A percentile compares a stretch with the other conserved stretches of the same genome.
These are phyloP conservation scores for Aechmea fasciata DNA, from an alignment of 176 grass and related monocot genomes.

Conservation along the genomic window DNA sequence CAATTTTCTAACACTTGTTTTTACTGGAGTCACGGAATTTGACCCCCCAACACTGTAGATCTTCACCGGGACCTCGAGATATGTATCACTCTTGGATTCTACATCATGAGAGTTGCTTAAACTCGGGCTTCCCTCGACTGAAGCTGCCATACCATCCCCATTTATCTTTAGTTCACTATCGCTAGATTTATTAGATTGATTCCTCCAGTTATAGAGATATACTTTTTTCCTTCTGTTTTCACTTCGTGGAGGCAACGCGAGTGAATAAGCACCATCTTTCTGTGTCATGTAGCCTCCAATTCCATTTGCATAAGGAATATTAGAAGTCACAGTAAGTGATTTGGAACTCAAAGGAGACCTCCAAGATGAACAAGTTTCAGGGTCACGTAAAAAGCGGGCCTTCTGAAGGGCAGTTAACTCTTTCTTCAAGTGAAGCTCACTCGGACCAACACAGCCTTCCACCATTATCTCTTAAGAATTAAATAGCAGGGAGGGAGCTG, in stretches of 20 bases:
- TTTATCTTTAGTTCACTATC: constrained; percentile 56
- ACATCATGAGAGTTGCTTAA: constrained; percentile 32
- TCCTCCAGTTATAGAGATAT: constrained; percentile 82
- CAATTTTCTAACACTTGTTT: constrained; percentile 40
- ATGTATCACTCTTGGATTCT: constrained; percentile 35
- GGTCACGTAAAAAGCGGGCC: constrained; percentile 48
- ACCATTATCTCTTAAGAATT: constrained; percentile 28
- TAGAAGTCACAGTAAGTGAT: constrained; percentile 32
- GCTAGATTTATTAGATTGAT: constrained; percentile 51
- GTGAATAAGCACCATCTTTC: constrained; percentile 20
- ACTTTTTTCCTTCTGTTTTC: constrained; percentile 52
- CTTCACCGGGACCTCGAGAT: constrained; percentile 34
- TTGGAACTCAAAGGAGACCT: constrained; percentile 44
- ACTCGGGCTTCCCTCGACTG: constrained; percentile 33
- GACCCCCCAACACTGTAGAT: constrained; percentile 33
- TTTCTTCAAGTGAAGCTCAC: constrained; percentile 74
- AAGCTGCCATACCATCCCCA: constrained; percentile 35
- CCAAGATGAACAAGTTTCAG: constrained; percentile 68
- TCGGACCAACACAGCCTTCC: constrained; percentile 60
- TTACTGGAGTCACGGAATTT: constrained; percentile 39
- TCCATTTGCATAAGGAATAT: constrained; percentile 16
- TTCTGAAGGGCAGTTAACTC: constrained; percentile 50
- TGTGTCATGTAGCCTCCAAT: constrained; percentile 10
- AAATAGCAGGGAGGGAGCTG: background rate
- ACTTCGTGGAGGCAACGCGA: constrained; percentile 26